Percentiles rank a stretch among this genome's conserved stretches.
These are phyloP conservation scores for Cryptosporidium sp. DNA, from an alignment of 169 alveolate species.

Conservation along the genomic window DNA sequence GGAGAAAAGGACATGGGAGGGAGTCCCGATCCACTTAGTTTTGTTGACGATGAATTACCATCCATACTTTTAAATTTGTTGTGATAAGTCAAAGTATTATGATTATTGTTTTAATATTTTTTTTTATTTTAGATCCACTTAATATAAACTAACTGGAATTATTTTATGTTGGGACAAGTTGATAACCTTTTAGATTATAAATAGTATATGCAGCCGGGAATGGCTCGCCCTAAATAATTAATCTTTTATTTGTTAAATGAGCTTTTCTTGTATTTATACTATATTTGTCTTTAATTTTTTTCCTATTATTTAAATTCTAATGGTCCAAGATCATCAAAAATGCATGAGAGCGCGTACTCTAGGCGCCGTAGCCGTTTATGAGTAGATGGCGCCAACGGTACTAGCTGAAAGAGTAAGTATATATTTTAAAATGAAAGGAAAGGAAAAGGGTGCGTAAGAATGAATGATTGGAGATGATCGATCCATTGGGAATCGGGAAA, in stretches of 20 bases:
- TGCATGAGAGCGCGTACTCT: not conserved
- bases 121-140: conserved; percentile 6
- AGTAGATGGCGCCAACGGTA: conserved; percentile 50
- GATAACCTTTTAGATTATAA: not conserved
- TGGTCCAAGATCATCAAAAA: conserved; percentile 19
- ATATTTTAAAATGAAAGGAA: not conserved
- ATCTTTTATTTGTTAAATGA: not conserved
- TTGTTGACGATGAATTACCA: conserved; percentile 1
- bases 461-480: conserved; percentile 25
- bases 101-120: not conserved
- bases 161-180: not conserved
- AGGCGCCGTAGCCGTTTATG: not conserved
- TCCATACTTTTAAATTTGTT: conserved; percentile 19
- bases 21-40: conserved; percentile 42
- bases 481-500: conserved; percentile 66
- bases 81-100: not conserved
- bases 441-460: not conserved
- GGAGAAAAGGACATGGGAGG: conserved; percentile 82
- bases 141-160: not conserved
- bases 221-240: not conserved
- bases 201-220: not conserved
- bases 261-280: not conserved
- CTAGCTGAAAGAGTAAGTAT: conserved; percentile 16
- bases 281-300: not conserved
- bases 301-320: conserved; percentile 7